A percentile compares a stretch with the other conserved stretches of the same genome.
These are phyloP conservation scores for Oehlia diaphana DNA, from an alignment of 192 early-diverging fungal genomes.

Conservation along the genomic window DNA sequence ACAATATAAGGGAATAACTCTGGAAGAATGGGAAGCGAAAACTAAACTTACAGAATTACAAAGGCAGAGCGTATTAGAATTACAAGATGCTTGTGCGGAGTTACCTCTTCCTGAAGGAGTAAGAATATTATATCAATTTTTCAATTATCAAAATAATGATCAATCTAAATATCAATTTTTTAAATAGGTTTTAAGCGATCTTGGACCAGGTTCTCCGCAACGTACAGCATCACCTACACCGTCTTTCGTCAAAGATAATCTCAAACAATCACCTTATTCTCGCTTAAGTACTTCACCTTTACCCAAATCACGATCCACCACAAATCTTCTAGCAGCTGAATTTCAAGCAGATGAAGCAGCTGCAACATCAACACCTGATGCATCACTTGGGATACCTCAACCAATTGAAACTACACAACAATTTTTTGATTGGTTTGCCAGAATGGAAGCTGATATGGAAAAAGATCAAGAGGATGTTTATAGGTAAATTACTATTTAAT, in stretches of 20 bases:
- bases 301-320: constrained; percentile 35
- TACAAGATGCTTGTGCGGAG: constrained; percentile 61
- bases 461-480: constrained; percentile 86
- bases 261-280: constrained; percentile 23
- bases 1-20: constrained; percentile 35
- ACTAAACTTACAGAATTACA: constrained; percentile 50
- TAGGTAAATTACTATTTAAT: constrained; percentile 46
- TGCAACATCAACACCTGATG: constrained; percentile 32
- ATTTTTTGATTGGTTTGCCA: constrained; percentile 94
- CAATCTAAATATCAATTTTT: neutral
- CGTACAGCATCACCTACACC: constrained; percentile 14
- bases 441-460: constrained; percentile 79
- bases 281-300: constrained; percentile 27
- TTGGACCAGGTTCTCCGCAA: constrained; percentile 18
- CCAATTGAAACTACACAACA: constrained; percentile 87
- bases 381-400: constrained; percentile 42
- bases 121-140: constrained; percentile 18
- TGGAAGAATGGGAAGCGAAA: constrained; percentile 62
- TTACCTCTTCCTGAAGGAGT: constrained; percentile 57
- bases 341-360: constrained; percentile 27
- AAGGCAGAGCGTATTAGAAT: constrained; percentile 51
- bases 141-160: neutral
- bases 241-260: constrained; percentile 20
- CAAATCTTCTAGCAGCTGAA: constrained; percentile 35
- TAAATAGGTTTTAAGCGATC: constrained; percentile 22